Evolutionary conservation across 2,329 filamentous ascomycete species (phyloP), one percentile per base, ranked within the genome.

Genomic region (Dothideomycetes sp.): DNA sequence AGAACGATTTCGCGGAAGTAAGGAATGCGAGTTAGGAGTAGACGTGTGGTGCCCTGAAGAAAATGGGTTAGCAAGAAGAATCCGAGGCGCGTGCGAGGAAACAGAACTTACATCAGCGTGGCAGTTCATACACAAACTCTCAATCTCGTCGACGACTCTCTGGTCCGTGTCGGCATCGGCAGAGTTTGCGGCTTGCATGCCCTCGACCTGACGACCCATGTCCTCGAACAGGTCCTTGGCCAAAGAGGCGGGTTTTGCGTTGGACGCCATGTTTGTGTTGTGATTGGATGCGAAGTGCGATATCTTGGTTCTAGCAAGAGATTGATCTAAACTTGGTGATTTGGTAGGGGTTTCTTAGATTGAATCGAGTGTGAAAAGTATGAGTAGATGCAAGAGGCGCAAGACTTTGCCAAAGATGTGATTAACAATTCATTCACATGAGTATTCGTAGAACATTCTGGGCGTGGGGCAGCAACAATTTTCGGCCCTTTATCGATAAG

Each of bases 1-100:
- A 98, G 77, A 55, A 98, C 86, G 48, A 98, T 80, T 63, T 98
- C 89, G 67, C 87, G 86, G 71, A 98, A 98, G 72, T 86, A 96
- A 12, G 91, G 91, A 42, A 98, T 95, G 49, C 79, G 78, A 12
- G 93, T 94, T 41, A 98, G 78, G 30, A 98, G 78, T 16, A 98
- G 75, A 45, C 82, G 76, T 11, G 91, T 98, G 1, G 70, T 76
- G 54, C 91, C 91, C 84, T 93, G 46, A 5, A 11, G 2, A 3
- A 15, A 22, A 7, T 11, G 3, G 17, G 17, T 41, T 7, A 41
- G 30, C 19, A 4, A 3, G n/a, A 15, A 34, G 18, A 9, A 23
- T 18, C 32, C 7, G 11, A 25, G 3, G 20, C 12, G 17, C 9
- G 8, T 5, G 13, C 12, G 17, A 19, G 12, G 48, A 16, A 30